A percentile compares a stretch with the other conserved stretches of the same genome.
These are phyloP conservation scores for Rhodotorula toruloides DNA, from an alignment of 768 basidiomycete genomes.

Conservation along the genomic window DNA sequence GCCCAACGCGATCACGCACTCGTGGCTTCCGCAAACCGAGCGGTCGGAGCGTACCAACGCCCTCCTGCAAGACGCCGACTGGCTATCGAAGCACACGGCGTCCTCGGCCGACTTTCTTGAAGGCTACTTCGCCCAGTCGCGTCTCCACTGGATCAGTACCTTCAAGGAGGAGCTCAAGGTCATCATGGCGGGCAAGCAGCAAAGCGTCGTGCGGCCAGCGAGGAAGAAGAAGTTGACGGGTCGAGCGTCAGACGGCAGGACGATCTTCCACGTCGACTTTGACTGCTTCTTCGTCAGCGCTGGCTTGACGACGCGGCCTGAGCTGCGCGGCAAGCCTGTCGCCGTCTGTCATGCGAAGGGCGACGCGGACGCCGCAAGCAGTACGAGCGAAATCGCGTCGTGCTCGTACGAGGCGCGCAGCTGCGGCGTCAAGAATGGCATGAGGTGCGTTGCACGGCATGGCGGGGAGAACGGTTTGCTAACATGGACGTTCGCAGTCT, in stretches of 20 bases:
- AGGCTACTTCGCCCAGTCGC: slow-evolving; percentile 70
- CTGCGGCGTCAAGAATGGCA: slow-evolving; percentile 86
- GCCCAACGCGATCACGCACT: slow-evolving; percentile 7
- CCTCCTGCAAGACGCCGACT: slow-evolving; percentile 74
- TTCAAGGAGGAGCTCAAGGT: slow-evolving; percentile 86
- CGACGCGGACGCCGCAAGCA: slow-evolving; percentile 56
- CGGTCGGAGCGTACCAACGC: slow-evolving; percentile 56
- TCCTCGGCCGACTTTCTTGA: slow-evolving; percentile 73
- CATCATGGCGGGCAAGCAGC: slow-evolving; percentile 71
- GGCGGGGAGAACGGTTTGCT: too few relatives aligned
- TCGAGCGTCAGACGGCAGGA: slow-evolving; percentile 46
- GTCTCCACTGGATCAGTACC: slow-evolving; percentile 83
- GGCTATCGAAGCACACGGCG: slow-evolving; percentile 83
- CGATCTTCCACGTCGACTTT: slow-evolving; percentile 57
- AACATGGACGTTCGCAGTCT: slow-evolving; percentile 53
- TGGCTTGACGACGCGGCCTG: slow-evolving; percentile 66
- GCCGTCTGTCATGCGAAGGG: slow-evolving; percentile 89
- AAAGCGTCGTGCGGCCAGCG: slow-evolving; percentile 55
- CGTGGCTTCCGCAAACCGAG: slow-evolving; percentile 55
- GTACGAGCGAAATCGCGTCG: slow-evolving; percentile 91
- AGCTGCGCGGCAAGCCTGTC: slow-evolving; percentile 77
- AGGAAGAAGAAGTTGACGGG: slow-evolving; percentile 33
- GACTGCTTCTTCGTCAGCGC: slow-evolving; percentile 96
- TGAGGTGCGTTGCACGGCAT: slow-evolving; percentile 61
- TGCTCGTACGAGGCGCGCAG: slow-evolving; percentile 86